These are phyloP conservation scores for Leucosporidium yakuticum DNA, from an alignment of 768 basidiomycete genomes.

Conservation along the genomic window DNA sequence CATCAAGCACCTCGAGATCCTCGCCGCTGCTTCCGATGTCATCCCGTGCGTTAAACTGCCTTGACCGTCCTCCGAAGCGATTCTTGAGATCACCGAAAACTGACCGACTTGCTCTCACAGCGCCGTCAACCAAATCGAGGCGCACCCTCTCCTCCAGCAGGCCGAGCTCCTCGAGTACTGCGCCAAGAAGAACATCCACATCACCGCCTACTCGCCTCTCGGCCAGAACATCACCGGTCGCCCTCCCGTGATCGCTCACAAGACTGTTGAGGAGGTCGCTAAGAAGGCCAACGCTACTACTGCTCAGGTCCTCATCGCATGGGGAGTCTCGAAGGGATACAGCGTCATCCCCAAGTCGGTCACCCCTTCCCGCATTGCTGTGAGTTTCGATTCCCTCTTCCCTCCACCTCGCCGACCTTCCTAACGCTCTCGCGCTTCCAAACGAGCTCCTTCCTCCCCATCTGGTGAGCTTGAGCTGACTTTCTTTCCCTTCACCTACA, in stretches of 20 bases:
- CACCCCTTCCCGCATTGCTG: slow-evolving; percentile 58
- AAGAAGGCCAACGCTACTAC: slow-evolving; percentile 52
- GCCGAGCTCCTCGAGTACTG: slow-evolving; percentile 57
- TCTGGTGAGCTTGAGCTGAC: not conserved
- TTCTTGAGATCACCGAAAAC: slow-evolving; percentile 49
- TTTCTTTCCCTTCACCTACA: too few species aligned
- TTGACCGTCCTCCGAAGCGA: slow-evolving; percentile 52
- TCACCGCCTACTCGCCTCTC: slow-evolving; percentile 64
- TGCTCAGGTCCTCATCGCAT: slow-evolving; percentile 76
- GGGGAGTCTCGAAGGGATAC: slow-evolving; percentile 68
- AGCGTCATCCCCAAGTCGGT: slow-evolving; percentile 74
- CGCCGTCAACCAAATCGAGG: slow-evolving; percentile 59
- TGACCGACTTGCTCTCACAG: slow-evolving; percentile 37
- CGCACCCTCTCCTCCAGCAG: slow-evolving; percentile 46
- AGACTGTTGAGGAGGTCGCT: slow-evolving; percentile 37
- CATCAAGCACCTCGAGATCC: not conserved
- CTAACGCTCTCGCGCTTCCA: not conserved
- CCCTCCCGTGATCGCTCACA: not conserved
- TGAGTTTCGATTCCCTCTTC: slow-evolving; percentile 46
- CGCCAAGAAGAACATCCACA: slow-evolving; percentile 53
- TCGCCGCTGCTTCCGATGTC: not conserved
- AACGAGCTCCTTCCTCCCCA: not conserved
- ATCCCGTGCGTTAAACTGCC: slow-evolving; percentile 37
- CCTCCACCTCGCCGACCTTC: not conserved
- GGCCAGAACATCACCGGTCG: slow-evolving; percentile 60